Evolutionary conservation across 169 alveolate genomes (phyloP).

Genomic region (Eimeria tenella): DNA sequence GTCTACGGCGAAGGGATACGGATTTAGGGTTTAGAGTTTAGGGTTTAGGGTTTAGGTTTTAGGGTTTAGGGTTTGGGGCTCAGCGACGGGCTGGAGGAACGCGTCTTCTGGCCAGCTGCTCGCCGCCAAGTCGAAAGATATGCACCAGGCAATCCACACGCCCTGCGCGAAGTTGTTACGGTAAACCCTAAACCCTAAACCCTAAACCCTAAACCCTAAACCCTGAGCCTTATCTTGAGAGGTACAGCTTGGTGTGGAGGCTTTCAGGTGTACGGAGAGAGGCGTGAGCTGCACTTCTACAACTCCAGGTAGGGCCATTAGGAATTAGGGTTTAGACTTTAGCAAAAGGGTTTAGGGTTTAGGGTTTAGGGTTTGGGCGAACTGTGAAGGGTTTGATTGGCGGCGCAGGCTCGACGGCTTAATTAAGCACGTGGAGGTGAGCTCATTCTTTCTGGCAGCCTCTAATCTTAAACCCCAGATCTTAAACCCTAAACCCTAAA

Average conservation of each 20-base stretch:
- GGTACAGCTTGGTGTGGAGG: too few relatives aligned
- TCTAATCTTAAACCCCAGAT: too few relatives aligned
- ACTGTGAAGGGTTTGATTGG: background rate
- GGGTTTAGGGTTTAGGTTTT: too few relatives aligned
- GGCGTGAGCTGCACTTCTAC: constrained; percentile 44
- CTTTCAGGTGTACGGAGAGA: constrained; percentile 27
- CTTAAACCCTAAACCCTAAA: too few relatives aligned
- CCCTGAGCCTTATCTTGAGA: too few relatives aligned
- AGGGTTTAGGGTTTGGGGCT: too few relatives aligned
- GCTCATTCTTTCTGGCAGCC: background rate
- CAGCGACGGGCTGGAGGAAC: background rate
- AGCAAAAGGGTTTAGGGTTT: background rate
- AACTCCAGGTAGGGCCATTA: constrained; percentile 27
- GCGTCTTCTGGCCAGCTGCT: constrained; percentile 33
- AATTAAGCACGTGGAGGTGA: constrained; percentile 61
- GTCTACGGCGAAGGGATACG: too few relatives aligned
- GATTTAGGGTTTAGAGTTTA: too few relatives aligned
- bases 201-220: background rate
- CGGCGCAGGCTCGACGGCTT: constrained; percentile 57
- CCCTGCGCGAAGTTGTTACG: constrained; percentile 53
- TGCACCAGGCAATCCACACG: constrained; percentile 65
- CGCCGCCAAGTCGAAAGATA: constrained; percentile 64
- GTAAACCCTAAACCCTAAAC: constrained; percentile 33
- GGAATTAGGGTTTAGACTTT: background rate
- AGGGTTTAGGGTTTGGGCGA: background rate